Evolutionary conservation across 2,329 filamentous ascomycete species (phyloP).

Genomic region (Hymenoscyphus albidus): DNA sequence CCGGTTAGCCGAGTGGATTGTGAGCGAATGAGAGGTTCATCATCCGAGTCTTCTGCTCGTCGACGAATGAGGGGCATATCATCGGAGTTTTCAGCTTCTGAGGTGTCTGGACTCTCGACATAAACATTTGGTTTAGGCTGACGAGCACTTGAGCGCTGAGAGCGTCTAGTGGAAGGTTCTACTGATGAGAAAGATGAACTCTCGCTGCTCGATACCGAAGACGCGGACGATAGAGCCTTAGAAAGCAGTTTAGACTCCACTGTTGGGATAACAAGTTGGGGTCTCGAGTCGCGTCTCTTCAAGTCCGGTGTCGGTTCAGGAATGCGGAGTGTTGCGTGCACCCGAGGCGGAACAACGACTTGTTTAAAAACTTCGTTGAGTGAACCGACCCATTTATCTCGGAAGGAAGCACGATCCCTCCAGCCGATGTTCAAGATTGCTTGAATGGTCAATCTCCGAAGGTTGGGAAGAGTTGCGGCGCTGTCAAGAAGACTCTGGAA

Average conservation of each 20-base stretch:
- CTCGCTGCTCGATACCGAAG: neutral
- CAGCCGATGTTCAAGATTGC: constrained; percentile 77
- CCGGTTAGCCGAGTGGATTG: constrained; percentile 5
- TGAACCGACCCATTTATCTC: constrained; percentile 71
- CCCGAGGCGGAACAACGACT: constrained; percentile 36
- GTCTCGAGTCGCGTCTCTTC: neutral
- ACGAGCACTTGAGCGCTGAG: constrained; percentile 21
- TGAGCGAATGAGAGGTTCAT: neutral
- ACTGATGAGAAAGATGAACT: neutral
- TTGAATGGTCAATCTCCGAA: constrained; percentile 67
- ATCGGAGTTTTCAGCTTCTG: constrained; percentile 16
- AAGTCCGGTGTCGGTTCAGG: neutral
- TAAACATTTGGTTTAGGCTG: constrained; percentile 23
- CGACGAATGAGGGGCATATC: neutral
- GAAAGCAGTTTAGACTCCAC: neutral
- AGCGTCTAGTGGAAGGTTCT: constrained; percentile 16
- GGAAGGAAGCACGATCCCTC: constrained; percentile 76
- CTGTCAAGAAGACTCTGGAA: constrained; percentile 74
- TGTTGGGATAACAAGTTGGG: neutral
- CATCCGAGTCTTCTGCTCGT: constrained; percentile 9
- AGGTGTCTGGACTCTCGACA: constrained; percentile 27
- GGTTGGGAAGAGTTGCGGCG: constrained; percentile 59
- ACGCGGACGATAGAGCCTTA: neutral
- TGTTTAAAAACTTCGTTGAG: constrained; percentile 65
- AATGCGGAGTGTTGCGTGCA: constrained; percentile 2